Evolutionary conservation across 2,329 filamentous ascomycete genomes (phyloP).

Genomic region (Microcyclospora pomicola): DNA sequence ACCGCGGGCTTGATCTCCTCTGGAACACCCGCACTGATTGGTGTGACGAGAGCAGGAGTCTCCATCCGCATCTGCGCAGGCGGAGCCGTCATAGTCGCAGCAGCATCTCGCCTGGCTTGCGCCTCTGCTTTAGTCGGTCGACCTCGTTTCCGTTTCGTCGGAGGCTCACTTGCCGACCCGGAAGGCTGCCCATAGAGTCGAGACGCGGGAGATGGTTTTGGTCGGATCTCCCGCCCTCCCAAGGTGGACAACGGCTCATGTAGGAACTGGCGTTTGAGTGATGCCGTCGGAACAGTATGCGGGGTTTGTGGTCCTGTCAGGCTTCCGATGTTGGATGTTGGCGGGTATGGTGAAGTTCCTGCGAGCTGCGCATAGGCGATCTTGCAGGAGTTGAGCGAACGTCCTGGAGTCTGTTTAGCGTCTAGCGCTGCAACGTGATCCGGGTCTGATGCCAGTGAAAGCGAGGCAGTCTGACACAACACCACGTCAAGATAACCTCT

Average conservation of each 20-base stretch:
- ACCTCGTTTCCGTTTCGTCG: constrained; percentile 33
- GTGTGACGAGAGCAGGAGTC: constrained; percentile 11
- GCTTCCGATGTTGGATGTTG: constrained; percentile 5
- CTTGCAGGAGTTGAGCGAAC: constrained; percentile 21
- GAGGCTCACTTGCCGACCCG: constrained; percentile 13
- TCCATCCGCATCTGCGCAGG: constrained; percentile 18
- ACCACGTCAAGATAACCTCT: too few relatives aligned
- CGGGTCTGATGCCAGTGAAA: too few relatives aligned
- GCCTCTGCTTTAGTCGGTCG: constrained; percentile 35
- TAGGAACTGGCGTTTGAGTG: constrained; percentile 17
- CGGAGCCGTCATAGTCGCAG: background rate
- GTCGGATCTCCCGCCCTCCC: constrained; percentile 30
- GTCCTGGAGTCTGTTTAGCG: constrained; percentile 13
- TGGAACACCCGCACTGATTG: background rate
- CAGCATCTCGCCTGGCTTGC: constrained; percentile 23
- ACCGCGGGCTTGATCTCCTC: constrained; percentile 10
- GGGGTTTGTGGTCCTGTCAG: constrained; percentile 13
- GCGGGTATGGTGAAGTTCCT: constrained; percentile 6
- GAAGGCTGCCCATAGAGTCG: constrained; percentile 8
- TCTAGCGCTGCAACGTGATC: too few relatives aligned
- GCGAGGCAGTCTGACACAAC: too few relatives aligned
- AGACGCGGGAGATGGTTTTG: constrained; percentile 24
- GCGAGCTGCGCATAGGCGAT: constrained; percentile 17
- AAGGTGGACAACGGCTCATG: constrained; percentile 14
- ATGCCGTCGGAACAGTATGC: constrained; percentile 10